These are phyloP conservation scores for Thielaviopsis euricoi DNA, from an alignment of 2,329 filamentous ascomycete genomes.

Conservation along the genomic window DNA sequence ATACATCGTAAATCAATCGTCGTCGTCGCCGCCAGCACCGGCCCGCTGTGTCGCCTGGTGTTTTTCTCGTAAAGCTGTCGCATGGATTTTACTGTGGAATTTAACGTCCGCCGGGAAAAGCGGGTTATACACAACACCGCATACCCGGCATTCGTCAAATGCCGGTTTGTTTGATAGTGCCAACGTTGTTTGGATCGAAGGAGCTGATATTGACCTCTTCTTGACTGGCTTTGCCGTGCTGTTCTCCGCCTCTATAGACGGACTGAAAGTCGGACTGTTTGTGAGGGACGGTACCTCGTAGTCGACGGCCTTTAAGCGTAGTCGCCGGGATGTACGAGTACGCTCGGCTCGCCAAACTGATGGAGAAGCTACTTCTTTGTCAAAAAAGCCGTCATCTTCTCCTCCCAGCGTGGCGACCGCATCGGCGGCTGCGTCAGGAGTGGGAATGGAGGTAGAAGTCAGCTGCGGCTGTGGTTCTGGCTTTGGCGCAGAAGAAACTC, in stretches of 20 bases:
- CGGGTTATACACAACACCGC: conserved; percentile 28
- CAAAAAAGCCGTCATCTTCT: background rate
- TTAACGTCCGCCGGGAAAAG: conserved; percentile 27
- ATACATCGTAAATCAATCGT: background rate
- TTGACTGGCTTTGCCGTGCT: background rate
- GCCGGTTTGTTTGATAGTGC: conserved; percentile 26
- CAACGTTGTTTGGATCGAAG: conserved; percentile 25
- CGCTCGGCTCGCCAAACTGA: background rate
- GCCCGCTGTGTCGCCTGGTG: conserved; percentile 12
- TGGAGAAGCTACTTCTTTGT: background rate
- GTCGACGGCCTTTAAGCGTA: background rate
- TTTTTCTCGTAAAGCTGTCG: conserved; percentile 18
- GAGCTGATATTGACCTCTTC: background rate
- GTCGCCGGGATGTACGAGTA: background rate
- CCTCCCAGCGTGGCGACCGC: background rate
- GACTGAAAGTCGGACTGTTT: background rate
- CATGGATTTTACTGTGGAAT: conserved; percentile 25
- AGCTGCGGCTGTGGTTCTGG: conserved; percentile 1
- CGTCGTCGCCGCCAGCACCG: background rate
- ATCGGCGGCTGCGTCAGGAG: background rate
- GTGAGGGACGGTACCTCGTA: background rate
- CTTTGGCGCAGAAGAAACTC: conserved; percentile 5
- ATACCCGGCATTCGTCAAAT: conserved; percentile 27
- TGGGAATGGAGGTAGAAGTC: background rate
- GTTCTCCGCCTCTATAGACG: background rate